Evolutionary conservation across 2,329 filamentous ascomycete species (phyloP), one percentile per base, ranked within the genome.

Genomic region (Phyllosticta capitalensis): DNA sequence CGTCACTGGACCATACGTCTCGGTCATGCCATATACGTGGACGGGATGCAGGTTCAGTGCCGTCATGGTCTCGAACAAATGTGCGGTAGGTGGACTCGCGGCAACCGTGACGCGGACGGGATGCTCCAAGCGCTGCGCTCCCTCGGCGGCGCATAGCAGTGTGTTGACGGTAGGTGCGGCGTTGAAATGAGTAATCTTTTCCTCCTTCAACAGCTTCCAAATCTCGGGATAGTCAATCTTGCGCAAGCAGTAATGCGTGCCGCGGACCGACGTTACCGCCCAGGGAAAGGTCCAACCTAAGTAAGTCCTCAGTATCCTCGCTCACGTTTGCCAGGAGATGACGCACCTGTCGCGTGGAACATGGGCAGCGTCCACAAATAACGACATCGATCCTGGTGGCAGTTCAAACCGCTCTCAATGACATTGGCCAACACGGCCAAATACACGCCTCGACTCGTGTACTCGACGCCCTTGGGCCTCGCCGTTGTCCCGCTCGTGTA

Each of bases 141-240:
- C 86, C 49, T 86, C 81, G 2, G 89, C 82, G 12, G 87, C 87
- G 69, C 94, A 96, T 2, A 99, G 83, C 0, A 97, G 77, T 0
- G 92, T 99, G 72, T 97, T 97, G 56, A 99, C 94, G 0, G 94
- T 99, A 0, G 94, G 94, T 0, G 92, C 94, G 0, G 92, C 92
- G 69, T 92, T 95, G 77, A 95, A 97, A 73, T 99, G 94, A 0
- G 91, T 97, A 64, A 99, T 88, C 6, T 83, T 79, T 73, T 97
- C 89, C 56, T 90, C 83, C 68, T 91, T 95, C 33, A 99, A 77
- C 3, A 99, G 76, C 54, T 83, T 82, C 94, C 94, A 99, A 62
- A 99, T 95, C 61, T 92, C 79, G 0, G 89, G 84, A 70, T 99
- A 99, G 74, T 97, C 91, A 64, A 99, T 90, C 77, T 96, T 97